Conservation (phyloP, 2,329 filamentous ascomycete genomes). For the Zymoseptoria ardabiliae region DNA sequence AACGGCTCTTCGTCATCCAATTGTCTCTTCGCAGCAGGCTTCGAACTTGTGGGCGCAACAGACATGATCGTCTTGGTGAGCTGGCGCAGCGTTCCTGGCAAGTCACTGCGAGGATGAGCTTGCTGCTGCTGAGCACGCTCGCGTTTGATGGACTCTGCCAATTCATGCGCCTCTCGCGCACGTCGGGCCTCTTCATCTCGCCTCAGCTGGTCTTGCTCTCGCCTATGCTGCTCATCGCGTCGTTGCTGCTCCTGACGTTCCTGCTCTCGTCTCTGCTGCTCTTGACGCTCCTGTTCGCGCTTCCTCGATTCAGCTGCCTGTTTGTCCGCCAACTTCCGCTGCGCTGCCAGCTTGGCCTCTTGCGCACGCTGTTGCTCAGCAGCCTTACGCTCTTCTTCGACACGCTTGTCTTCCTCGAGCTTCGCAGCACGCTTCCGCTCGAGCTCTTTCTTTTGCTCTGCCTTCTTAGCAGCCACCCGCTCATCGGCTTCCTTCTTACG, state of each 20-base stretch:
- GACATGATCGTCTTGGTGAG: slow-evolving; percentile 54
- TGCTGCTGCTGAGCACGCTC: slow-evolving; percentile 28
- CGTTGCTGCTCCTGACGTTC: slow-evolving; percentile 30
- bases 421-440: slow-evolving; percentile 71
- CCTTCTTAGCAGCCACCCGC: slow-evolving; percentile 67
- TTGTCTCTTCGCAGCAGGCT: slow-evolving; percentile 61
- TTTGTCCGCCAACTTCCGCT: slow-evolving; percentile 37
- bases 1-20: slow-evolving; percentile 56
- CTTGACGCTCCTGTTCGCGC: slow-evolving; percentile 33
- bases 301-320: slow-evolving; percentile 37
- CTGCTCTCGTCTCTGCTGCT: slow-evolving; percentile 34
- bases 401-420: slow-evolving; percentile 36
- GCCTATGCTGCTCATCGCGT: slow-evolving; percentile 21
- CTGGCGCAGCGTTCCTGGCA: slow-evolving; percentile 45
- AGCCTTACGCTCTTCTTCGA: slow-evolving; percentile 29
- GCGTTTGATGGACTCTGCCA: slow-evolving; percentile 30
- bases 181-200: slow-evolving; percentile 23
- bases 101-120: slow-evolving; percentile 40
- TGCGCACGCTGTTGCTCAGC: slow-evolving; percentile 33
- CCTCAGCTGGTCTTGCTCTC: slow-evolving; percentile 31
- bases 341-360: slow-evolving; percentile 31
- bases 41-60: slow-evolving; percentile 58
- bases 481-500: slow-evolving; percentile 82
- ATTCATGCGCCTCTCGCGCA: slow-evolving; percentile 27
- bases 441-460: slow-evolving; percentile 71